Base-by-base conservation (phyloP, 139 green algal genomes). In the Zygnema cylindricum region DNA sequence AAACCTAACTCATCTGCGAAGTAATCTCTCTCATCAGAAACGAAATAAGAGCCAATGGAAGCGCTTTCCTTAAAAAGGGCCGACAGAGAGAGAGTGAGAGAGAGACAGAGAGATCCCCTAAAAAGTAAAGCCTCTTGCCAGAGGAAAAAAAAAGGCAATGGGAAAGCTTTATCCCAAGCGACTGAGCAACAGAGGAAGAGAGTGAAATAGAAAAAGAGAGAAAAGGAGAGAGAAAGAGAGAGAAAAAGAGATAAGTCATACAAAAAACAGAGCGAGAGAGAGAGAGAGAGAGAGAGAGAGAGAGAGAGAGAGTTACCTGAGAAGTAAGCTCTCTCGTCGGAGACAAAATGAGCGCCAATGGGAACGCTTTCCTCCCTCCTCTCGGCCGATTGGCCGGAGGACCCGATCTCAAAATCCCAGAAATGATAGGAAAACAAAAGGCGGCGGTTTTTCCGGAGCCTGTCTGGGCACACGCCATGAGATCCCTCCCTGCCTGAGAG, bases 381-480 rank as follows among this genome's bases (percentile, higher is more conserved):
- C 38, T 30, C 91, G 89, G 93, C 22, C 77, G 41, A 49, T 40
- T 33, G 86, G 43, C 87, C 89, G 36, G 90, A 90, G 42, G 95
- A 92, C 91, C 96, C 93, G 78, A 94, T 93, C 81, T 88, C 92
- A 98, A 86, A 85, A 98, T 97, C 87, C 93, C 93, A n/a, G 91
- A 92, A 75, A 99, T 98, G 85, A 99, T 99, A 69, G 97, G 97
- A 96, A 99, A 98, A 94, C 95, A 77, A 93, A 99, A 99, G 41
- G 96, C 97, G 39, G 97, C 97, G 1, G 98, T 99, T 92, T 99
- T 99, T 86, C 97, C 97, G 1, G 97, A 98, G 1, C 97, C 98
- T 30, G 97, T 93, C 81, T 94, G 92, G n/a, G 92, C 87, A 54
- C 87, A 94, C 25, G 88, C 98, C 97, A 99, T 98, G 36, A 99